Conservation (phyloP, 2,329 filamentous ascomycete genomes). For the Zymoseptoria tritici region DNA sequence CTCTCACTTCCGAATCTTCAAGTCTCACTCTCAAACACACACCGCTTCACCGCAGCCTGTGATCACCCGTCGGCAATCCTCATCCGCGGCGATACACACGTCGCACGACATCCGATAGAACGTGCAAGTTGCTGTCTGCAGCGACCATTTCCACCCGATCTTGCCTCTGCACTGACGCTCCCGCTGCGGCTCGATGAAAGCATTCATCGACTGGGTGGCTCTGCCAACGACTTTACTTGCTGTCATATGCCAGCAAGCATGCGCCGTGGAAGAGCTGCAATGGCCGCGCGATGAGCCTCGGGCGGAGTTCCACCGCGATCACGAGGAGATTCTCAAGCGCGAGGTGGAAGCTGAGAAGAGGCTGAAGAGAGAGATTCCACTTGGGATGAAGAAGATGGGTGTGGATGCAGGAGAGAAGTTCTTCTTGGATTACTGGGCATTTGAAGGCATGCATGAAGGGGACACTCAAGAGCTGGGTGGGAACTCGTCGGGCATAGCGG, state of each 20-base stretch:
- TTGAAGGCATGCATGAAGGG: constrained; percentile 25
- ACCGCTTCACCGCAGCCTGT: neutral
- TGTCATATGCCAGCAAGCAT: neutral
- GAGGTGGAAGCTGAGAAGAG: constrained; percentile 35
- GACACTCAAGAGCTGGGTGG: neutral
- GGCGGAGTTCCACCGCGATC: constrained; percentile 43
- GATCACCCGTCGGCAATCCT: neutral
- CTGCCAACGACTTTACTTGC: neutral
- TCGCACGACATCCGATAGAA: neutral
- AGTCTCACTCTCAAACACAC: neutral
- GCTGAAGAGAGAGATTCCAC: constrained; percentile 42
- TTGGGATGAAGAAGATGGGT: constrained; percentile 65
- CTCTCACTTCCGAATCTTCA: neutral
- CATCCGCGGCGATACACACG: neutral
- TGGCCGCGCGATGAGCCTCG: constrained; percentile 43
- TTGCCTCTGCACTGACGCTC: neutral
- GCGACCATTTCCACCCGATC: neutral
- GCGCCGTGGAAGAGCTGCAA: constrained; percentile 24
- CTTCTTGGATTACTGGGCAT: constrained; percentile 57
- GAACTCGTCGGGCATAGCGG: constrained; percentile 1
- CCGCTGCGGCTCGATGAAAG: neutral
- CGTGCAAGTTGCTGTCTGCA: neutral
- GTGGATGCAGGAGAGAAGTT: constrained; percentile 67
- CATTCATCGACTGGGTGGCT: neutral
- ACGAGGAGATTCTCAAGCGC: constrained; percentile 37